A percentile compares a stretch with the other conserved stretches of the same genome.
phyloP scores from a whole-genome alignment of 2,329 filamentous ascomycete species.

The Pseudocercospora ulei region DNA sequence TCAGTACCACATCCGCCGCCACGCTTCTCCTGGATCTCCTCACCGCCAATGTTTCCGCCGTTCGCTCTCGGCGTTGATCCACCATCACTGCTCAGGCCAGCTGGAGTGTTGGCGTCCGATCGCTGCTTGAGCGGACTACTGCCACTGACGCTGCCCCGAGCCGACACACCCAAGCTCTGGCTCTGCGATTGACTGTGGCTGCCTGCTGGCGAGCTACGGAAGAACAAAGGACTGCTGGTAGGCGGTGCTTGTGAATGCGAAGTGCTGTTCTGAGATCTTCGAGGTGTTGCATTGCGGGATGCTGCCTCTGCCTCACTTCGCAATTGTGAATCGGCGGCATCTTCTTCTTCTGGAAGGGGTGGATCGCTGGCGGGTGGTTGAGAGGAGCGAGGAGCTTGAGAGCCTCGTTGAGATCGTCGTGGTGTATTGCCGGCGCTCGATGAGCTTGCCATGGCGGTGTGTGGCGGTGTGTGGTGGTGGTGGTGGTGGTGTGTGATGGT shows the following conservation, averaged over 20 bases:
- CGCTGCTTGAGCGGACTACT: constrained; percentile 42
- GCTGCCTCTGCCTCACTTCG: constrained; percentile 36
- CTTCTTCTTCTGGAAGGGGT: constrained; percentile 26
- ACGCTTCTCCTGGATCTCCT: constrained; percentile 22
- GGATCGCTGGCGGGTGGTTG: constrained; percentile 36
- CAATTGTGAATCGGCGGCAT: constrained; percentile 35
- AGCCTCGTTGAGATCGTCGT: constrained; percentile 46
- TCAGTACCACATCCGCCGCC: constrained; percentile 18
- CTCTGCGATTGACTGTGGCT: constrained; percentile 32
- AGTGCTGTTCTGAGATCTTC: constrained; percentile 18
- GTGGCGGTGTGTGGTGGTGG: too few relatives aligned
- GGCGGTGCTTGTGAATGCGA: constrained; percentile 29
- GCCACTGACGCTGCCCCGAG: constrained; percentile 38
- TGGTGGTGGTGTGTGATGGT: constrained; percentile 15
- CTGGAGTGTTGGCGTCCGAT: constrained; percentile 20
- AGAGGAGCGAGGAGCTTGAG: constrained; percentile 42
- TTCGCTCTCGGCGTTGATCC: constrained; percentile 64
- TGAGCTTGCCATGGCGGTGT: constrained; percentile 45
- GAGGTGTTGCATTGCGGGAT: constrained; percentile 23
- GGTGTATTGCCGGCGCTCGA: constrained; percentile 42
- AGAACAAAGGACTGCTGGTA: constrained; percentile 72
- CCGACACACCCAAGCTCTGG: constrained; percentile 24
- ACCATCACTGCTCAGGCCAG: constrained; percentile 44
- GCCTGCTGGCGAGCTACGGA: constrained; percentile 52
- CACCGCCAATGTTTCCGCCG: constrained; percentile 52